Evolutionary conservation across 2,329 filamentous ascomycete genomes (phyloP).

Genomic region (Fusarium haematococcum): DNA sequence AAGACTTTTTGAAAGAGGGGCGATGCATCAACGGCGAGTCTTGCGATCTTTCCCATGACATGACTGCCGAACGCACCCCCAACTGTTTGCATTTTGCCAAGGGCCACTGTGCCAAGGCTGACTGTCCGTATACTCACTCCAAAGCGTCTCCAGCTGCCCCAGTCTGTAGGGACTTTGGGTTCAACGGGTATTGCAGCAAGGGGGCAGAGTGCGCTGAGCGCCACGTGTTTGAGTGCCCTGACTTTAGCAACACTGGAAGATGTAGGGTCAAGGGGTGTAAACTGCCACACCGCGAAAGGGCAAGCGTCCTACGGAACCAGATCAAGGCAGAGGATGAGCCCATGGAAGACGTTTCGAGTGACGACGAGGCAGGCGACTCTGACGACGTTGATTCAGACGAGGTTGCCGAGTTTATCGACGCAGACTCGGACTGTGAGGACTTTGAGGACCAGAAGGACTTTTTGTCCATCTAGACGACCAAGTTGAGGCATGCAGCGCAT

Average conservation of each 20-base stretch:
- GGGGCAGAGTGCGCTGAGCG: constrained; percentile 82
- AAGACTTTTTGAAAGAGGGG: constrained; percentile 83
- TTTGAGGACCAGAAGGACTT: constrained; percentile 71
- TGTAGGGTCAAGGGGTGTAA: constrained; percentile 87
- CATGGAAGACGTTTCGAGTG: constrained; percentile 80
- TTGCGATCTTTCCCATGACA: constrained; percentile 92
- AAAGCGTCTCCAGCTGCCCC: constrained; percentile 79
- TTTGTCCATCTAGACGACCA: constrained; percentile 56
- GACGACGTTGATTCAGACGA: constrained; percentile 85
- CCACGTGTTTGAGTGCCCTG: constrained; percentile 93
- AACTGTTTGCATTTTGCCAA: constrained; percentile 91
- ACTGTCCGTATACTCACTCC: constrained; percentile 89
- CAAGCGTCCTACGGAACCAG: constrained; percentile 80
- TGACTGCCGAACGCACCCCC: constrained; percentile 85
- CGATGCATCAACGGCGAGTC: constrained; percentile 79
- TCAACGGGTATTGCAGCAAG: constrained; percentile 88
- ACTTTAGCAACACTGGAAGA: constrained; percentile 89
- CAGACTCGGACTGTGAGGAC: constrained; percentile 65
- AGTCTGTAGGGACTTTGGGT: constrained; percentile 87
- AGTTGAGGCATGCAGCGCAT: background rate
- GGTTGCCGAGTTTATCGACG: constrained; percentile 73
- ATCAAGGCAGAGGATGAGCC: constrained; percentile 67
- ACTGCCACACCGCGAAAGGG: constrained; percentile 87
- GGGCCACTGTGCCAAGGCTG: constrained; percentile 87
- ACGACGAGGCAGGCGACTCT: constrained; percentile 77